Conservation (phyloP, 768 basidiomycete species). For the Solioccasus polychromus region DNA sequence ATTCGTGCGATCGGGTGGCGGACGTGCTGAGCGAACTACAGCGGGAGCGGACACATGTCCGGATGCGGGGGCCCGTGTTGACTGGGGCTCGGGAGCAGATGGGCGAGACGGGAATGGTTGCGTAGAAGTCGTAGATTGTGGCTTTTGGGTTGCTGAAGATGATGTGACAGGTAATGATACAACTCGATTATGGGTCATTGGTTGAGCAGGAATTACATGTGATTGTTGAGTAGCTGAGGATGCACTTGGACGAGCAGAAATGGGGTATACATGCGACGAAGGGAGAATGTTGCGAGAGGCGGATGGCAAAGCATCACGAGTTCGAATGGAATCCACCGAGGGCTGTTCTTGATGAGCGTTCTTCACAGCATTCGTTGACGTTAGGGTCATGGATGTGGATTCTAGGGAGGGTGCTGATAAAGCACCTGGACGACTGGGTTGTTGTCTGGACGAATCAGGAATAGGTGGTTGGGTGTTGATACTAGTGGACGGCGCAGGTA, state of each 20-base stretch:
- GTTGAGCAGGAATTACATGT: conserved; percentile 22
- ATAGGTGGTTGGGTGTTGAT: conserved; percentile 9
- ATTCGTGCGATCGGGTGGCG: conserved; percentile 31
- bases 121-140: conserved; percentile 24
- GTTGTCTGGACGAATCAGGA: conserved; percentile 20
- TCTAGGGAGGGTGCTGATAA: conserved; percentile 16
- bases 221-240: conserved; percentile 21
- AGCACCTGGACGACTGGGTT: conserved; percentile 17
- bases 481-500: conserved; percentile 1
- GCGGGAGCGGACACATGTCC: conserved; percentile 33
- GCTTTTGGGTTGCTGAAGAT: conserved; percentile 18
- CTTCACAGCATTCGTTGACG: conserved; percentile 15
- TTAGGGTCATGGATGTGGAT: conserved; percentile 3
- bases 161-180: conserved; percentile 33
- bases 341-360: conserved; percentile 21
- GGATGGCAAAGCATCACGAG: conserved; percentile 20
- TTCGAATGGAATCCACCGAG: conserved; percentile 17
- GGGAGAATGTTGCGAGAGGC: conserved; percentile 17
- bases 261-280: conserved; percentile 23
- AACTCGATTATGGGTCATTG: conserved; percentile 33
- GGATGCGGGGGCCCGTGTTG: conserved; percentile 27
- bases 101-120: conserved; percentile 31
- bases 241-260: conserved; percentile 19
- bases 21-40: conserved; percentile 23
- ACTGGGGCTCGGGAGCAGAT: conserved; percentile 14